Percentiles rank a stretch among this genome's conserved stretches.
Evolutionary conservation across 2,329 filamentous ascomycete genomes (phyloP).

Genomic region (Phoma sp.): DNA sequence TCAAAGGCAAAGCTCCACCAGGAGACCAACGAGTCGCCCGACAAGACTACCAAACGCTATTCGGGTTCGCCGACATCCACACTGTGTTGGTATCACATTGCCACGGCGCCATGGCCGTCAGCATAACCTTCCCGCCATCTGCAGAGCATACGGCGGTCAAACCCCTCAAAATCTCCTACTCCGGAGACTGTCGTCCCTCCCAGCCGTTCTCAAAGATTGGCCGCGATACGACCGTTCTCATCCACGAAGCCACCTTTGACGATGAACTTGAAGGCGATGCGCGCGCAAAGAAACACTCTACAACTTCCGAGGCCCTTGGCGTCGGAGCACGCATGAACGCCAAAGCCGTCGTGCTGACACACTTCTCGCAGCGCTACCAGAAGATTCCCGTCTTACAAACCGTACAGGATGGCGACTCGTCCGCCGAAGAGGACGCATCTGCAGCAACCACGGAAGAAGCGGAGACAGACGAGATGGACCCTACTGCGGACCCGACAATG

Average conservation of each 20-base stretch:
- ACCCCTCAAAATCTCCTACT: constrained; percentile 87
- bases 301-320: constrained; percentile 82
- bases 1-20: constrained; percentile 23
- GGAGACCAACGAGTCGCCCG: constrained; percentile 17
- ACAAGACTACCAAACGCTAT: constrained; percentile 54
- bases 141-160: constrained; percentile 42
- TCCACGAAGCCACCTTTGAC: constrained; percentile 97
- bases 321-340: constrained; percentile 82
- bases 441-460: constrained; percentile 36
- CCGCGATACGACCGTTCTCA: constrained; percentile 77
- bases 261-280: constrained; percentile 83
- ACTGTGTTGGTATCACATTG: constrained; percentile 80
- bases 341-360: constrained; percentile 81
- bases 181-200: constrained; percentile 85
- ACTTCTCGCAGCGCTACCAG: constrained; percentile 94
- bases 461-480: constrained; percentile 30
- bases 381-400: constrained; percentile 68
- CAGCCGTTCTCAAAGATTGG: constrained; percentile 74
- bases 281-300: constrained; percentile 86
- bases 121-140: constrained; percentile 72
- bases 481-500: constrained; percentile 22
- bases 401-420: constrained; percentile 35
- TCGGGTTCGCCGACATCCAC: constrained; percentile 72
- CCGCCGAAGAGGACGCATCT: background rate
- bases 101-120: constrained; percentile 75